Base-by-base conservation (phyloP, 805 yeast genomes). In the Lachancea thermotolerans region DNA sequence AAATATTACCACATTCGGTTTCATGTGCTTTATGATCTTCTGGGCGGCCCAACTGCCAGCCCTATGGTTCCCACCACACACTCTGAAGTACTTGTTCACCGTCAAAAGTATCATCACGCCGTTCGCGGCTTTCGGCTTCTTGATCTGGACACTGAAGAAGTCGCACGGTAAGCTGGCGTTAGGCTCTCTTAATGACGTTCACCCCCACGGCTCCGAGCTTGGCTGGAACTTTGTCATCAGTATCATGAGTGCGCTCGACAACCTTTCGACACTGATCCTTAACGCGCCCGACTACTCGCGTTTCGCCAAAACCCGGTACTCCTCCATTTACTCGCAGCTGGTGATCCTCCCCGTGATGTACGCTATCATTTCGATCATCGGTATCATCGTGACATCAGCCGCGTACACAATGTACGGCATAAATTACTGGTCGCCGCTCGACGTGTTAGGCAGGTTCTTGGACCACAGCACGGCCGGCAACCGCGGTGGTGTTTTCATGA, bases 221-320 rank as follows among this genome's bases (percentile, higher is more conserved):
- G 95, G 95, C 18, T 86, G 95, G 95, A 84, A 82, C 1, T 84
- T 85, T 60, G 73, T 85, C 37, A 72, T 74, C 55, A 75, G 86
- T 15, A 69, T 82, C 28, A 82, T 87, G 88, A 81, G 79, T 63
- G 73, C 87, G 36, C 68, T 86, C 49, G 83, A 90, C 25, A 85
- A 85, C 68, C 86, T 85, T 56, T 87, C 91, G 2, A 81, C 93
- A 10, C 71, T 86, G 56, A 81, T 85, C 55, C 75, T 82, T 45
- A 86, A 86, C 66, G 85, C 90, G 9, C 91, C 95, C 0, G 95
- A 86, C 70, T 85, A 85, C 60, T 71, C 90, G 16, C 76, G 95
- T 59, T 82, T 86, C 64, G 79, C 93, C 3, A 71, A 69, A 42
- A 74, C 75, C n/a, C 67, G 70, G 25, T 60, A 49, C 16, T 59